Percentiles rank a stretch among this genome's conserved stretches.
Evolutionary conservation across 140 eudicot species (phyloP).

Genomic region (Senecio squalidus): DNA sequence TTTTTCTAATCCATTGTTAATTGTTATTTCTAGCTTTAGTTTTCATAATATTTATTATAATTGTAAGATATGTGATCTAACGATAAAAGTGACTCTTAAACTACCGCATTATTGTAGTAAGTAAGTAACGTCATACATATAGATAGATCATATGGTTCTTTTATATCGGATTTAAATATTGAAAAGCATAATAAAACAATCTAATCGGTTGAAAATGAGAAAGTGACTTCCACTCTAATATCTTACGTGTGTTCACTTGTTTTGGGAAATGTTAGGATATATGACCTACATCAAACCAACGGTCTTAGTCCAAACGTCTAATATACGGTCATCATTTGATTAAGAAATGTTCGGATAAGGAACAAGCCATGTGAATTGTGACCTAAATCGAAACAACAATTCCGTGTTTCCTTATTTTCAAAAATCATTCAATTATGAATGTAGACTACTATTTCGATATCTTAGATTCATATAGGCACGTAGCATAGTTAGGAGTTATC

Average conservation of each 20-base stretch:
- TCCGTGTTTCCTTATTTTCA: no score
- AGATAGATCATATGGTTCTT: neutral
- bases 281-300: constrained; percentile 4
- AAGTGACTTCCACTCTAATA: constrained; percentile 1
- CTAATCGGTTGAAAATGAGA: neutral
- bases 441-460: neutral
- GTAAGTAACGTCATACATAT: neutral
- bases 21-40: neutral
- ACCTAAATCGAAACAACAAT: neutral
- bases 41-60: neutral
- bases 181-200: neutral
- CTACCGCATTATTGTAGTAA: neutral
- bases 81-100: neutral
- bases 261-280: neutral
- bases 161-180: neutral
- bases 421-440: no score
- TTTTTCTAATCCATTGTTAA: neutral
- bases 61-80: neutral
- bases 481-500: no score
- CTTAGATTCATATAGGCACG: no score
- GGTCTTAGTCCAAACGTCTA: neutral
- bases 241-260: neutral
- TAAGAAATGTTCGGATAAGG: constrained; percentile 9
- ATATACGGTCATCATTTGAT: neutral
- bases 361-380: neutral